Evolutionary conservation across 1,284 basidiomycete genomes (phyloP).

Genomic region (Gomphus sp.): DNA sequence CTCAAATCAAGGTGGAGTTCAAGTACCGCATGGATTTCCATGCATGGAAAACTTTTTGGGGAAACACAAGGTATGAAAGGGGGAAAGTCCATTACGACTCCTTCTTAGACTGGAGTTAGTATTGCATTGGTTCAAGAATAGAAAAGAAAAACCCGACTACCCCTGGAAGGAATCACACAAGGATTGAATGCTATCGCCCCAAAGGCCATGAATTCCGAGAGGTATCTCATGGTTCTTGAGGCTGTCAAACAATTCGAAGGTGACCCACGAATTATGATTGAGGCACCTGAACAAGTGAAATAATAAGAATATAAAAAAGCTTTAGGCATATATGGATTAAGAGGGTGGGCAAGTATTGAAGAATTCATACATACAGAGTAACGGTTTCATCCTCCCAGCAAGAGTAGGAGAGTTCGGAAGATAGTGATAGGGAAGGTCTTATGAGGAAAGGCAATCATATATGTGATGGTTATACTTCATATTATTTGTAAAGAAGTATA

Average conservation of each 20-base stretch:
- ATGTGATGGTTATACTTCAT: no score
- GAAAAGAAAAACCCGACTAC: conserved; percentile 68
- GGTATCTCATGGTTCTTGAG: conserved; percentile 93
- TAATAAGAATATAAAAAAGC: conserved; percentile 8
- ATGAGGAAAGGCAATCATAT: no score
- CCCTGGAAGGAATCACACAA: conserved; percentile 28
- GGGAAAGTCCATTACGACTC: conserved; percentile 52
- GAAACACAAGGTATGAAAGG: no score
- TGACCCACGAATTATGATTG: conserved; percentile 83
- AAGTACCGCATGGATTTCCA: no score
- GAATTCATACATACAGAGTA: conserved; percentile 51
- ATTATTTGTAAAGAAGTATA: no score
- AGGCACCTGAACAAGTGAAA: conserved; percentile 47
- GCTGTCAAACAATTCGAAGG: conserved; percentile 94
- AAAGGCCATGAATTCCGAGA: conserved; percentile 84
- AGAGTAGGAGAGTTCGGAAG: conserved; percentile 65
- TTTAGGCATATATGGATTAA: background rate
- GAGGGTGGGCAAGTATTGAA: conserved; percentile 5
- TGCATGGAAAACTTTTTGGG: no score
- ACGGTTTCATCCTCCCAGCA: conserved; percentile 95
- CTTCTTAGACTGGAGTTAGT: conserved; percentile 34
- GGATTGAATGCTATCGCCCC: conserved; percentile 35
- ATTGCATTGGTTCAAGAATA: background rate
- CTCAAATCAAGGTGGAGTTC: no score
- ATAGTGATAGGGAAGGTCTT: no score